Conservation (phyloP, 2,329 filamentous ascomycete genomes). For the Stachybotrys echinatus region DNA sequence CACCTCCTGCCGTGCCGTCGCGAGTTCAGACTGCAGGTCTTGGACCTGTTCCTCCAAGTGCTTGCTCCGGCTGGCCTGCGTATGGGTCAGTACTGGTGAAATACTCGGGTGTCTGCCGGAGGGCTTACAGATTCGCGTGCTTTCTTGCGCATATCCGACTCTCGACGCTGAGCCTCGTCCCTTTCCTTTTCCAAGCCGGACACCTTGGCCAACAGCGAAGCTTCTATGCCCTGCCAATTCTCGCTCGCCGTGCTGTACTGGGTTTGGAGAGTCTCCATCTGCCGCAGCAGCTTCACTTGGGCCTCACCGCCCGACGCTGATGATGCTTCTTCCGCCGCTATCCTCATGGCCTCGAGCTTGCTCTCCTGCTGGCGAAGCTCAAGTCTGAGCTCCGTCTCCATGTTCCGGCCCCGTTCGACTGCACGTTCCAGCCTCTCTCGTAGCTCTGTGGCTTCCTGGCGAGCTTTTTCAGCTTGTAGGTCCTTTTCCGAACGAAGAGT, state of each 20-base stretch:
- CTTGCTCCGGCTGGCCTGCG: slow-evolving; percentile 57
- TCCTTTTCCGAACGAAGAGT: slow-evolving; percentile 77
- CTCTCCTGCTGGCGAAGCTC: slow-evolving; percentile 76
- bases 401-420: slow-evolving; percentile 60
- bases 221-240: slow-evolving; percentile 96
- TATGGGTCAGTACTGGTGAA: background rate
- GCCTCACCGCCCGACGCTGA: slow-evolving; percentile 76
- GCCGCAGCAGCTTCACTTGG: slow-evolving; percentile 83
- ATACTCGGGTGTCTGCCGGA: background rate
- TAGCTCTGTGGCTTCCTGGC: slow-evolving; percentile 63
- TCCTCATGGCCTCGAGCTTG: slow-evolving; percentile 82
- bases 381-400: slow-evolving; percentile 73
- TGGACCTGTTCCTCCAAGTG: slow-evolving; percentile 81
- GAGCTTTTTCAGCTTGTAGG: slow-evolving; percentile 64
- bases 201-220: slow-evolving; percentile 73
- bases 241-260: slow-evolving; percentile 92
- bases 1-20: slow-evolving; percentile 60
- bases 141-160: slow-evolving; percentile 84
- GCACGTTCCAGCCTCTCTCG: slow-evolving; percentile 69
- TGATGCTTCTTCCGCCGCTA: slow-evolving; percentile 81
- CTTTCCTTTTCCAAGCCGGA: slow-evolving; percentile 81
- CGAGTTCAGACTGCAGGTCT: slow-evolving; percentile 56
- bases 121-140: slow-evolving; percentile 75
- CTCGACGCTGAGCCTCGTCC: slow-evolving; percentile 76
- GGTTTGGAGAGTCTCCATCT: slow-evolving; percentile 91